These are phyloP conservation scores for Acer yangbiense DNA, from an alignment of 345 rosid genomes.

Conservation along the genomic window DNA sequence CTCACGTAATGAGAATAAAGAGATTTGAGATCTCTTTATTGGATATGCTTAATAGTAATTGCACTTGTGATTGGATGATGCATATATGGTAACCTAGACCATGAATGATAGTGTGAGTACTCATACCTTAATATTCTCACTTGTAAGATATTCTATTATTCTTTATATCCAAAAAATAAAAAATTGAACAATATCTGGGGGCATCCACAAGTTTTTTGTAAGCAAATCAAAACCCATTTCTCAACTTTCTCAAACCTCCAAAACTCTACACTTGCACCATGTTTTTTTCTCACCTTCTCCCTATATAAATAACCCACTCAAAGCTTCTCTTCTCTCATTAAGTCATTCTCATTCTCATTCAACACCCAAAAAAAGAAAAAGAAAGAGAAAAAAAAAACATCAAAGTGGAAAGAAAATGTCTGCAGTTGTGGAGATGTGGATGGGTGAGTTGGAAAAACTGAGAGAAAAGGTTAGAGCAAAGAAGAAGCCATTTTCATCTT, in stretches of 20 bases:
- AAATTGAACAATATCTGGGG: background rate
- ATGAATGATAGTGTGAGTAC: background rate
- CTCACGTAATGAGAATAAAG: too few species aligned
- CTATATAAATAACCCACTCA: slow-evolving; percentile 24
- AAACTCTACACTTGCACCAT: background rate
- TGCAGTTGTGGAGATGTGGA: slow-evolving; percentile 52
- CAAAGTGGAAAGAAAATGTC: slow-evolving; percentile 36
- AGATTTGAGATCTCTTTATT: too few species aligned
- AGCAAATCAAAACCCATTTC: background rate
- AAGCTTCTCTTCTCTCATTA: slow-evolving; percentile 8
- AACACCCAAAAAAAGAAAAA: background rate
- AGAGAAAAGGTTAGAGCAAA: slow-evolving; percentile 43
- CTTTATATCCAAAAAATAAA: background rate
- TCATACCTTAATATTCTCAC: background rate
- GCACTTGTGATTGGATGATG: too few species aligned
- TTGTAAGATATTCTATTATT: background rate
- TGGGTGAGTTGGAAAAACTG: slow-evolving; percentile 58
- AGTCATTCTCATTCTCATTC: slow-evolving; percentile 1
- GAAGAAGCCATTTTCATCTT: slow-evolving; percentile 33
- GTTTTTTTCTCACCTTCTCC: background rate
- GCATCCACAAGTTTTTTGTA: background rate
- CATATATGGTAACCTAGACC: too few species aligned
- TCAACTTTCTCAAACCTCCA: background rate
- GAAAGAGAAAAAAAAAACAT: too few species aligned
- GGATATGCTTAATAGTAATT: too few species aligned